phyloP scores from a whole-genome alignment of 2,329 filamentous ascomycete genomes.

The Simplicillium sp. region DNA sequence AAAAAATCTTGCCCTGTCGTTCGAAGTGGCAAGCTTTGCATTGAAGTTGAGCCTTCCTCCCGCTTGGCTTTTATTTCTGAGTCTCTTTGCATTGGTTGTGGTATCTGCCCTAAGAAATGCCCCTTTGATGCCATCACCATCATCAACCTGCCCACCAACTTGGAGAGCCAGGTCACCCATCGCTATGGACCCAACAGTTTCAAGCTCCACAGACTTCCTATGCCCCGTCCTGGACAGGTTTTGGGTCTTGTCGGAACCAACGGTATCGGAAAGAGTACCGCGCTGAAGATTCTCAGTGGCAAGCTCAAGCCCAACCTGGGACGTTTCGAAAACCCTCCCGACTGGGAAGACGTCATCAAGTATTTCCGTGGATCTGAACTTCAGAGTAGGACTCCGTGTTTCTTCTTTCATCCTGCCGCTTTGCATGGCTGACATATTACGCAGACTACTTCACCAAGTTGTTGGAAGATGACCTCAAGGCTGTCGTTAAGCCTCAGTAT shows the following conservation, averaged over 20 bases:
- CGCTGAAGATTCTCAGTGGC: constrained; percentile 94
- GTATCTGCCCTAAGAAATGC: constrained; percentile 99
- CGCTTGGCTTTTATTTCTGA: constrained; percentile 98
- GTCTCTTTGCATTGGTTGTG: constrained; percentile 90
- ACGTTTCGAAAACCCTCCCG: constrained; percentile 88
- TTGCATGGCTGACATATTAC: constrained; percentile 5
- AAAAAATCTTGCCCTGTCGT: constrained; percentile 98
- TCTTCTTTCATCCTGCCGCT: too few relatives aligned
- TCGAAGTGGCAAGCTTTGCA: constrained; percentile 92
- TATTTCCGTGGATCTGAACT: constrained; percentile 96
- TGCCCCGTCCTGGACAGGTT: constrained; percentile 90
- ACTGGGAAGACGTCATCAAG: constrained; percentile 98
- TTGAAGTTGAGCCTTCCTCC: constrained; percentile 80
- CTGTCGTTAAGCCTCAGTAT: constrained; percentile 98
- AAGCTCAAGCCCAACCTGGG: constrained; percentile 98
- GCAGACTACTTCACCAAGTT: constrained; percentile 96
- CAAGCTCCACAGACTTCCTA: constrained; percentile 95
- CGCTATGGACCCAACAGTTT: constrained; percentile 99
- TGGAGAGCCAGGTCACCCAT: constrained; percentile 96
- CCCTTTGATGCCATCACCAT: constrained; percentile 98
- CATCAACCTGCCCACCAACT: constrained; percentile 99
- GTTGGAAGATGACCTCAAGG: constrained; percentile 92
- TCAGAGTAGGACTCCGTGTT: constrained; percentile 58
- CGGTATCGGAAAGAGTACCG: constrained; percentile 99
- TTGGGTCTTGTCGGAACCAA: constrained; percentile 96